Evolutionary conservation across 2,329 filamentous ascomycete species (phyloP).

Genomic region (Diplocarpon rosae): DNA sequence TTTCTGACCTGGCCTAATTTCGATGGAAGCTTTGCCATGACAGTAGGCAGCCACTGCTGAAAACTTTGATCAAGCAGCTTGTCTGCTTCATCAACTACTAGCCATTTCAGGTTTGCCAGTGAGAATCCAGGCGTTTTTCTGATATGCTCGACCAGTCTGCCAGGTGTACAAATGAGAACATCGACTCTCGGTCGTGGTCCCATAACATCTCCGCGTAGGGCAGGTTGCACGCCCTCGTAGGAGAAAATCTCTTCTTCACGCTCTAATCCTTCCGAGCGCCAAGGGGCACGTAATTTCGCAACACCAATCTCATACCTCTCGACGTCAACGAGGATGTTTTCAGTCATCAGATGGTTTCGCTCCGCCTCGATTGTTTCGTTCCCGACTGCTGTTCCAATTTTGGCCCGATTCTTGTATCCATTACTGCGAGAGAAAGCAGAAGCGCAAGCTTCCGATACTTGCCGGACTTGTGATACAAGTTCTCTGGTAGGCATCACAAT

Average conservation of each 20-base stretch:
- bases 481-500: constrained; percentile 88
- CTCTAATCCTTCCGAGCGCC: constrained; percentile 24
- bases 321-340: constrained; percentile 59
- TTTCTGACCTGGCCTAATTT: constrained; percentile 48
- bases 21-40: constrained; percentile 47
- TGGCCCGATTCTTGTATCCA: constrained; percentile 50
- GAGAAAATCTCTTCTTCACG: constrained; percentile 30
- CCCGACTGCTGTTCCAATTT: constrained; percentile 73
- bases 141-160: constrained; percentile 83
- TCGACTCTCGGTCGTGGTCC: constrained; percentile 65
- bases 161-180: constrained; percentile 83
- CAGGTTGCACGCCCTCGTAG: constrained; percentile 27
- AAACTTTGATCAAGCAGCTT: constrained; percentile 85
- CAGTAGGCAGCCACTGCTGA: constrained; percentile 74
- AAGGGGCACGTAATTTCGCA: constrained; percentile 32
- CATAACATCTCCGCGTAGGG: constrained; percentile 51
- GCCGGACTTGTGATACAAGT: constrained; percentile 74
- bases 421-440: constrained; percentile 43
- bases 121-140: constrained; percentile 73
- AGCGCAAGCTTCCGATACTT: constrained; percentile 65
- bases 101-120: constrained; percentile 69
- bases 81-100: constrained; percentile 90
- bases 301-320: constrained; percentile 39
- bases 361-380: constrained; percentile 62
- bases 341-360: constrained; percentile 48